A percentile compares a stretch with the other conserved stretches of the same genome.
These are phyloP conservation scores for Magnolia sinica DNA, from an alignment of 164 flowering plant species.

Conservation along the genomic window DNA sequence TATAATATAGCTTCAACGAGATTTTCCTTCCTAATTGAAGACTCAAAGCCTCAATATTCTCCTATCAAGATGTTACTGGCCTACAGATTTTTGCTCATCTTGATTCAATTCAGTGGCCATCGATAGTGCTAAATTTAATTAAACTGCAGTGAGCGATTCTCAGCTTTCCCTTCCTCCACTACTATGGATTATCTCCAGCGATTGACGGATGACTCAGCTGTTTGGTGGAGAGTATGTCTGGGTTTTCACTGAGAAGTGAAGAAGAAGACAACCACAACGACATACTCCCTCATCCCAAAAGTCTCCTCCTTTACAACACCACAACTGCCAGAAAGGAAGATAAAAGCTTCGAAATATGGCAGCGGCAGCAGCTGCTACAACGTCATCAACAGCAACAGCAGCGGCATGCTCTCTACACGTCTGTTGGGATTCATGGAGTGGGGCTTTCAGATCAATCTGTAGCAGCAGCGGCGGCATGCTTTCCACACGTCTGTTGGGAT, in stretches of 20 bases:
- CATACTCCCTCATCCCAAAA: slow-evolving; percentile 21
- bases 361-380: slow-evolving; percentile 21
- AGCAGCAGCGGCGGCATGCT: not conserved
- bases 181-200: slow-evolving; percentile 43
- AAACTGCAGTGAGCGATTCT: not conserved
- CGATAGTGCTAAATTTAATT: no score
- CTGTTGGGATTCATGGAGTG: slow-evolving; percentile 20
- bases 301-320: slow-evolving; percentile 29
- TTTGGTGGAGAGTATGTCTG: slow-evolving; percentile 44
- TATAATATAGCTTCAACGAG: no score
- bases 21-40: no score
- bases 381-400: slow-evolving; percentile 31
- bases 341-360: slow-evolving; percentile 59
- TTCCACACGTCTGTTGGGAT: slow-evolving; percentile 18
- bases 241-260: slow-evolving; percentile 45
- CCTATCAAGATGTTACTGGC: no score
- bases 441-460: slow-evolving; percentile 5
- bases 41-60: no score
- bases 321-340: slow-evolving; percentile 30
- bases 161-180: not conserved
- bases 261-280: slow-evolving; percentile 17
- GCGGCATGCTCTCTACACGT: slow-evolving; percentile 15
- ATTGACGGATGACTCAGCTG: slow-evolving; percentile 21
- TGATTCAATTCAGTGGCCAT: no score
- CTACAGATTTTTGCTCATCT: no score